Conservation (phyloP, 2,329 filamentous ascomycete species). For the Xylariaceae sp. region DNA sequence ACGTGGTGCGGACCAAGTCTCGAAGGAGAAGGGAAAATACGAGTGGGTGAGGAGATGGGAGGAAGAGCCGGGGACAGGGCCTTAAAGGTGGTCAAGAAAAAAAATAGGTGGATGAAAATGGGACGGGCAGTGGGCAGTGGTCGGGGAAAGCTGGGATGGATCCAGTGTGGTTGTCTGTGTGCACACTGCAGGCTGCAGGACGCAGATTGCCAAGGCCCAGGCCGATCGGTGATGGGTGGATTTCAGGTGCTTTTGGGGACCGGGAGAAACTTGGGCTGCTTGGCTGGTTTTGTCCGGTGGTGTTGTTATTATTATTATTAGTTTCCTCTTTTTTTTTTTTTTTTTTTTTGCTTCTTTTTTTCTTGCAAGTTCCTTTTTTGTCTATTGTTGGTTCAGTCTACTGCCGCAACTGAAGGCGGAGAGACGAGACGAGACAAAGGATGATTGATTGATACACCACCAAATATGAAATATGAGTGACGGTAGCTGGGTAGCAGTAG, state of each 20-base stretch:
- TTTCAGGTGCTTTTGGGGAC: not conserved
- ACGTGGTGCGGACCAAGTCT: slow-evolving; percentile 20
- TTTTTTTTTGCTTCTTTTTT: slow-evolving; percentile 5
- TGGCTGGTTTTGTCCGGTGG: not conserved
- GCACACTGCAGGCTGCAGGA: slow-evolving; percentile 19
- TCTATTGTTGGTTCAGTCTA: slow-evolving; percentile 5
- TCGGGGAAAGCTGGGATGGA: slow-evolving; percentile 22
- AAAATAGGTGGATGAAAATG: slow-evolving; percentile 20
- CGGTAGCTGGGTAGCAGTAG: not conserved
- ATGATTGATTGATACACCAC: slow-evolving; percentile 12
- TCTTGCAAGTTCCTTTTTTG: too few relatives aligned
- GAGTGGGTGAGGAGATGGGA: slow-evolving; percentile 13
- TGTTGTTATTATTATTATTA: not conserved
- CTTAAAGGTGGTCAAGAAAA: slow-evolving; percentile 27
- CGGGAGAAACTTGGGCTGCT: not conserved
- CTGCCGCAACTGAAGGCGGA: not conserved
- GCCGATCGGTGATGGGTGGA: slow-evolving; percentile 25
- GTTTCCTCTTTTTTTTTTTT: slow-evolving; percentile 1
- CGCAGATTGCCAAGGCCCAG: slow-evolving; percentile 26
- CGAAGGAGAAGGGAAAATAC: slow-evolving; percentile 18
- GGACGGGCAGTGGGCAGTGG: slow-evolving; percentile 11
- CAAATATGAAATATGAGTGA: not conserved
- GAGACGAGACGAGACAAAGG: slow-evolving; percentile 15
- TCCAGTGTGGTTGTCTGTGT: too few relatives aligned
- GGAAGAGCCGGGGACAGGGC: slow-evolving; percentile 21